Evolutionary conservation across 139 green algal species (phyloP), one percentile per base, ranked within the genome.

Genomic region (Gonium pectorale): DNA sequence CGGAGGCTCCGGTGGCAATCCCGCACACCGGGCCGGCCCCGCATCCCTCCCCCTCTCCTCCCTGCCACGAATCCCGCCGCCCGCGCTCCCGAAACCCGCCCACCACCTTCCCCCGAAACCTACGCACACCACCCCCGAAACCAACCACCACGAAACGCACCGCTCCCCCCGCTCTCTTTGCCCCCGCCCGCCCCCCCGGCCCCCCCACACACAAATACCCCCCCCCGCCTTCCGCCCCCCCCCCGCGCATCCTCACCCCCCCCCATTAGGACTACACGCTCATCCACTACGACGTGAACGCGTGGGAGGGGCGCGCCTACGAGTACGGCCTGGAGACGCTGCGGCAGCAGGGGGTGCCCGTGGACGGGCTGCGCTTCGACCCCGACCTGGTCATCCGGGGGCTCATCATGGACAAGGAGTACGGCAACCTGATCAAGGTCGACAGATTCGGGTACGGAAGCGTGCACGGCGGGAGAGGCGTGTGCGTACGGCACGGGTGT

Each of bases 201-300:
- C n/a, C n/a, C n/a, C n/a, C n/a, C n/a, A n/a, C n/a, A 21, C 54
- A 83, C 59, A 9, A 22, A 29, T 46, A 83, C n/a, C 21, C 51
- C 77, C 37, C 56, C 3, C 35, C 33, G 7, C 35, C 64, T 22
- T 52, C 22, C 8, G 19, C 31, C 37, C 3, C 56, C 37, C 5
- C 37, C 35, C 49, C 44, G 54, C 44, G 37, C n/a, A 9, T 3
- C 24, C 27, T 1, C 37, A 19, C 22, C 60, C 81, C 85, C 21
- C 90, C 26, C 75, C 59, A 22, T 3, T 43, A 83, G 77, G 96
- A 98, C 87, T 98, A 99, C 88, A 99, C 96, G 21, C 88, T 98
- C 2, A 93, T 99, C 27, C 94, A 99, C 83, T 99, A 99, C 79
- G 92, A 99, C 73, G 97, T 99, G 24, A 92, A 98, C 37, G 92